Conservation (phyloP, 129 eudicot genomes). For the Solidago caesia region DNA sequence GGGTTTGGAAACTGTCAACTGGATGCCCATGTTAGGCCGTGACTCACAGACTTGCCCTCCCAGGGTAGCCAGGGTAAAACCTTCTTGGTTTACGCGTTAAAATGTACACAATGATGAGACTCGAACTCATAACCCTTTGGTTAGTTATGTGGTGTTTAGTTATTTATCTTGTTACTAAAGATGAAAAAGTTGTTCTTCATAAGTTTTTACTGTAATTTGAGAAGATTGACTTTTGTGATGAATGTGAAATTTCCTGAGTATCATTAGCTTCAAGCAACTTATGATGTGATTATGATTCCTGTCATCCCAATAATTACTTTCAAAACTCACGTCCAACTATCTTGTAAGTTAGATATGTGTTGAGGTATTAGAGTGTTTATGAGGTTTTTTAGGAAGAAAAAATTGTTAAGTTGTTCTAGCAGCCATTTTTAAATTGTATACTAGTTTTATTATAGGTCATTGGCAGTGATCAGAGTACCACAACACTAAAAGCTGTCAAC, state of each 20-base stretch:
- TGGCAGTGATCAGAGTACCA: neutral
- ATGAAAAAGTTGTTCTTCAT: too few species aligned
- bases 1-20: too few species aligned
- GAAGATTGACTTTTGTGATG: neutral
- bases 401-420: conserved; percentile 8
- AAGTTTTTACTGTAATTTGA: neutral
- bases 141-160: too few species aligned
- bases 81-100: too few species aligned
- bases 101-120: too few species aligned
- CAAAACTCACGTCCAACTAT: neutral
- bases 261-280: neutral
- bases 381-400: neutral
- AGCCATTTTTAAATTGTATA: neutral
- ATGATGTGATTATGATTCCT: conserved; percentile 7
- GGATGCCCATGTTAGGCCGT: too few species aligned
- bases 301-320: neutral
- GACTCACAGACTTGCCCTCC: too few species aligned
- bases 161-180: too few species aligned
- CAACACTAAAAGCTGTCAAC: neutral
- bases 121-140: too few species aligned
- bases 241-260: neutral
- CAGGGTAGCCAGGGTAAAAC: too few species aligned
- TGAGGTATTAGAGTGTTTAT: neutral
- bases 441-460: conserved; percentile 7
- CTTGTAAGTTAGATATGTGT: neutral